Evolutionary conservation across 2,329 filamentous ascomycete genomes (phyloP).

Genomic region (Leptosphaerulina australis): DNA sequence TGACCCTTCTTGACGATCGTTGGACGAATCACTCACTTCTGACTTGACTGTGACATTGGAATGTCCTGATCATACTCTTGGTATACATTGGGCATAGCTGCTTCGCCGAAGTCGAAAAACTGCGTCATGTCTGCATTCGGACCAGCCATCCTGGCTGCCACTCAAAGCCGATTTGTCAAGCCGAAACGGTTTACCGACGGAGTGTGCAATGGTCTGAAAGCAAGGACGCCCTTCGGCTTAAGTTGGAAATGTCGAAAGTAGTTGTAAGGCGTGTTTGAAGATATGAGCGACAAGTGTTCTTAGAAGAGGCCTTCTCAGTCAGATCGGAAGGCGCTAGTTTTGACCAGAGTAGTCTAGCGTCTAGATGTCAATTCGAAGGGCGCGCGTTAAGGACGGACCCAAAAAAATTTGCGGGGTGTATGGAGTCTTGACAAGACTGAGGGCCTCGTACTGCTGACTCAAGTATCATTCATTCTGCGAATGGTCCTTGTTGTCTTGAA

Average conservation of each 20-base stretch:
- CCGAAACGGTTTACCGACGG: background rate
- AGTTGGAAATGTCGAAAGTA: constrained; percentile 16
- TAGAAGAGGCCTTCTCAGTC: constrained; percentile 16
- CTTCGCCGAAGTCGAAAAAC: constrained; percentile 50
- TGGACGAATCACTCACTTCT: constrained; percentile 22
- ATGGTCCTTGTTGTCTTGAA: background rate
- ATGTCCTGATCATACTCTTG: constrained; percentile 15
- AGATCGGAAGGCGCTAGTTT: constrained; percentile 14
- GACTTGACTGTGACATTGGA: constrained; percentile 5
- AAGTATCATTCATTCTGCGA: background rate
- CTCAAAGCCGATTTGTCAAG: constrained; percentile 5
- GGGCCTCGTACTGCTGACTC: constrained; percentile 6
- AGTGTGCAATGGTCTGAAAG: constrained; percentile 7
- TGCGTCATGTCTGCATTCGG: constrained; percentile 44
- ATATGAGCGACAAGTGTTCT: constrained; percentile 12
- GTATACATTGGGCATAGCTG: constrained; percentile 38
- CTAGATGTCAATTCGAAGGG: constrained; percentile 17
- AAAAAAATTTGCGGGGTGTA: constrained; percentile 12
- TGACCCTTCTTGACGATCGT: background rate
- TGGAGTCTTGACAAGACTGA: background rate
- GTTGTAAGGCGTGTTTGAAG: constrained; percentile 30
- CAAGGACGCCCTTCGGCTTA: constrained; percentile 25
- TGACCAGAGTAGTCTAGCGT: constrained; percentile 3
- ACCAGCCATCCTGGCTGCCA: constrained; percentile 32
- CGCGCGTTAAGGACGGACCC: constrained; percentile 12